Evolutionary conservation across 192 early-diverging fungal species (phyloP).

Genomic region (Gryganskiella cystojenkinii): DNA sequence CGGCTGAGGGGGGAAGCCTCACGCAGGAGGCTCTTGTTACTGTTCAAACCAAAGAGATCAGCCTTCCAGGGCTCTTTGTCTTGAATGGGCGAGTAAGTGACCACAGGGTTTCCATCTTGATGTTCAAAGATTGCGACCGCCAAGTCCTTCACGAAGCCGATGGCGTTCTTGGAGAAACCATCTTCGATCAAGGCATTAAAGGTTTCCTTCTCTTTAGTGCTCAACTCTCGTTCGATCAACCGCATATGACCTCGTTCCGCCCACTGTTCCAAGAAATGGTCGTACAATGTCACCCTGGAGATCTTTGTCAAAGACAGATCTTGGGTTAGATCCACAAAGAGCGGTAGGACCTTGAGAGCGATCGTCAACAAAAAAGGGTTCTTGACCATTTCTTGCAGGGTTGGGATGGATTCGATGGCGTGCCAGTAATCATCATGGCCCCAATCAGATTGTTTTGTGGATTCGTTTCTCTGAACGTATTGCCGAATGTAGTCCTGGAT

Average conservation of each 20-base stretch:
- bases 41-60: neutral
- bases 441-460: neutral
- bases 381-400: constrained; percentile 3
- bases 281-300: neutral
- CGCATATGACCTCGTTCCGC: neutral
- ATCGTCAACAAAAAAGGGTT: constrained; percentile 7
- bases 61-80: neutral
- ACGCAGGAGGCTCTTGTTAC: neutral
- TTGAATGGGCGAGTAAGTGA: neutral
- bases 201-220: neutral
- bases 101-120: neutral
- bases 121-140: neutral
- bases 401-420: neutral
- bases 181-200: neutral
- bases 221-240: neutral
- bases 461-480: constrained; percentile 1
- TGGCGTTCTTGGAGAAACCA: neutral
- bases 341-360: neutral
- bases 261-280: neutral
- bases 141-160: neutral
- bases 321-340: no score
- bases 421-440: neutral
- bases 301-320: neutral
- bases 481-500: constrained; percentile 4
- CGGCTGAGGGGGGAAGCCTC: neutral